Conservation (phyloP, 495 filamentous ascomycete species). For the Usnea hakonensis region DNA sequence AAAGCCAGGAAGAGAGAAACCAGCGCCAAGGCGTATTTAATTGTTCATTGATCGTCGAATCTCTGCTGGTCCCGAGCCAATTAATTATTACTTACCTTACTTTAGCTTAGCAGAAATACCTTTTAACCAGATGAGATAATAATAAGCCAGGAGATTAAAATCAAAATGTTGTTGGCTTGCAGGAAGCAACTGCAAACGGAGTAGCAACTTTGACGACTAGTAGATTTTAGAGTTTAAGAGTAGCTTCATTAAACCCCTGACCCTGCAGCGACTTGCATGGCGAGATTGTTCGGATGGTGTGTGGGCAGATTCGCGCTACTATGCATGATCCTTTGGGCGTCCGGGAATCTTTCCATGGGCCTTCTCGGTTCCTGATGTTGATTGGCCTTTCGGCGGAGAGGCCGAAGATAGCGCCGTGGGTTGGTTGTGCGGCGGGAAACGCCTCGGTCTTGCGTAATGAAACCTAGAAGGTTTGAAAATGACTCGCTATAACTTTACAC, state of each 20-base stretch:
- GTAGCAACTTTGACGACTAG: too few relatives aligned
- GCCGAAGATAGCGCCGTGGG: background rate
- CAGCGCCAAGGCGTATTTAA: background rate
- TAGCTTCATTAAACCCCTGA: background rate
- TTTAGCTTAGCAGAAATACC: too few relatives aligned
- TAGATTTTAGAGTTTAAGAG: background rate
- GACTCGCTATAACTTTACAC: too few relatives aligned
- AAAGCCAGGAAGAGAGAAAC: too few relatives aligned
- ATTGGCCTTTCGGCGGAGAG: background rate
- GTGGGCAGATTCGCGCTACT: background rate
- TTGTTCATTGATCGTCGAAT: background rate
- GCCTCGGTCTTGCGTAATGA: constrained; percentile 2
- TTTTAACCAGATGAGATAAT: too few relatives aligned
- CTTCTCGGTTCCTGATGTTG: background rate
- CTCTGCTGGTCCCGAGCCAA: background rate
- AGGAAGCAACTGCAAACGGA: too few relatives aligned
- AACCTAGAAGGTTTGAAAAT: too few relatives aligned
- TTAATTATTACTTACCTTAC: too few relatives aligned
- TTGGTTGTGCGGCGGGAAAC: background rate
- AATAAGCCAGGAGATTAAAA: background rate
- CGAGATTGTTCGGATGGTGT: background rate
- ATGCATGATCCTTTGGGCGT: background rate
- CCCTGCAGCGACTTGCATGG: background rate
- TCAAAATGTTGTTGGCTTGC: too few relatives aligned
- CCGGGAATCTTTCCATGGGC: background rate